Evolutionary conservation across 2,329 filamentous ascomycete species (phyloP).

Genomic region (Gyromitra esculenta): DNA sequence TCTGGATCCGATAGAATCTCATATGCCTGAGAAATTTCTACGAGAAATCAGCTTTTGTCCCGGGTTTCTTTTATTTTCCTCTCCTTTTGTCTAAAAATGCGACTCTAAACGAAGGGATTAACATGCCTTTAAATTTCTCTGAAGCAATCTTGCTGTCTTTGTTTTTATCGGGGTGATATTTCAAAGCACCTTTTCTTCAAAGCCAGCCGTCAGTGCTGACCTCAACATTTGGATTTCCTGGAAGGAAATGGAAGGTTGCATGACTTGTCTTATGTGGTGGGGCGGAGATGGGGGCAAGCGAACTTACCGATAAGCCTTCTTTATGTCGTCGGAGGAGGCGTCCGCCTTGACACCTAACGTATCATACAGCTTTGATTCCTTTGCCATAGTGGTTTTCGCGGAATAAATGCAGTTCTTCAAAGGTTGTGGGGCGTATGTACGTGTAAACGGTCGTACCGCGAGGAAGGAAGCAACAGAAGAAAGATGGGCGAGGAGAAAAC

Average conservation of each 20-base stretch:
- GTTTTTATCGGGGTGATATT: constrained; percentile 96
- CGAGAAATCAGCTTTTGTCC: constrained; percentile 50
- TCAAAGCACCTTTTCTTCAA: constrained; percentile 58
- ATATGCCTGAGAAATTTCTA: constrained; percentile 93
- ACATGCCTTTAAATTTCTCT: constrained; percentile 88
- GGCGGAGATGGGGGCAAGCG: constrained; percentile 39
- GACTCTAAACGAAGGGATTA: constrained; percentile 5
- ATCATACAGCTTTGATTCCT: constrained; percentile 96
- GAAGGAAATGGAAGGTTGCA: constrained; percentile 28
- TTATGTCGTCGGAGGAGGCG: constrained; percentile 91
- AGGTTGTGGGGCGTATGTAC: constrained; percentile 26
- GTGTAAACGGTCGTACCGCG: constrained; percentile 18
- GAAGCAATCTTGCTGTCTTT: constrained; percentile 83
- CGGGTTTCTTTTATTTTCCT: not conserved
- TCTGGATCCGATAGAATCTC: constrained; percentile 97
- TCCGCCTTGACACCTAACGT: constrained; percentile 79
- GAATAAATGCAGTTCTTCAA: constrained; percentile 6
- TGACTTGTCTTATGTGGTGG: constrained; percentile 11
- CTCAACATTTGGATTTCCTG: not conserved
- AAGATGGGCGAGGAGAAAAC: constrained; percentile 24
- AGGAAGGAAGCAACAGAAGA: constrained; percentile 6
- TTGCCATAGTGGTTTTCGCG: constrained; percentile 74
- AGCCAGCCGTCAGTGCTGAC: constrained; percentile 32
- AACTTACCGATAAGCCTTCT: constrained; percentile 87
- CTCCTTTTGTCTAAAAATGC: too few relatives aligned